Conservation (phyloP, 768 basidiomycete species). For the Tricholoma bakamatsutake region DNA sequence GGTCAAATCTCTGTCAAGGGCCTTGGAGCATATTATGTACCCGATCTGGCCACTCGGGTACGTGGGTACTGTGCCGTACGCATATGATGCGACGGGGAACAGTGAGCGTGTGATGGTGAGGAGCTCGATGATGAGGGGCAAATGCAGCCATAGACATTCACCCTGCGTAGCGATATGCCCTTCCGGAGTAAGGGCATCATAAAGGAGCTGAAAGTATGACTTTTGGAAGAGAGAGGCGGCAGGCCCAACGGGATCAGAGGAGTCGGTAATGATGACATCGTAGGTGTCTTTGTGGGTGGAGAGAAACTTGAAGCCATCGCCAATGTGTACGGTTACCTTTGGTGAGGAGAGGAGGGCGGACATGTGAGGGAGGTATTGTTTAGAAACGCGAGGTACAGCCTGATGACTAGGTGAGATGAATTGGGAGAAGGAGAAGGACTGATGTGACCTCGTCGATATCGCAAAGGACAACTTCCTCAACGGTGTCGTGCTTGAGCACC, state of each 20-base stretch:
- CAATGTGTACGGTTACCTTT: conserved; percentile 79
- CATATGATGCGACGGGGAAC: conserved; percentile 84
- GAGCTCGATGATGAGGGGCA: conserved; percentile 77
- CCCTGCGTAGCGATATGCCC: conserved; percentile 95
- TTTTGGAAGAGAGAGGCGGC: conserved; percentile 93
- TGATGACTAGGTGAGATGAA: conserved; percentile 20
- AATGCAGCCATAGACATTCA: conserved; percentile 93
- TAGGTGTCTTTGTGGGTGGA: conserved; percentile 80
- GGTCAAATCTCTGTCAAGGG: conserved; percentile 59
- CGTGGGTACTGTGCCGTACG: conserved; percentile 94
- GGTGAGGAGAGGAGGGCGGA: conserved; percentile 72
- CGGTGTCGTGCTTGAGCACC: conserved; percentile 88
- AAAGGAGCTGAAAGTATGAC: conserved; percentile 92
- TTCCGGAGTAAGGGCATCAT: conserved; percentile 83
- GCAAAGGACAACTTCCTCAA: conserved; percentile 90
- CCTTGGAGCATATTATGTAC: conserved; percentile 85
- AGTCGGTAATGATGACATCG: conserved; percentile 99
- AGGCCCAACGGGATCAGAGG: conserved; percentile 95
- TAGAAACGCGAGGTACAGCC: conserved; percentile 95
- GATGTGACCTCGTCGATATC: conserved; percentile 88
- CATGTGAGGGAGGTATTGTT: conserved; percentile 93
- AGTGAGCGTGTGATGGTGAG: conserved; percentile 60
- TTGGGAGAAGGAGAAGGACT: background rate
- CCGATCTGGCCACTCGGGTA: conserved; percentile 99
- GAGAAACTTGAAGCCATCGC: conserved; percentile 97